Evolutionary conservation across 257 asterid species (phyloP), one percentile per base, ranked within the genome.

Genomic region (Eustoma russellianum): DNA sequence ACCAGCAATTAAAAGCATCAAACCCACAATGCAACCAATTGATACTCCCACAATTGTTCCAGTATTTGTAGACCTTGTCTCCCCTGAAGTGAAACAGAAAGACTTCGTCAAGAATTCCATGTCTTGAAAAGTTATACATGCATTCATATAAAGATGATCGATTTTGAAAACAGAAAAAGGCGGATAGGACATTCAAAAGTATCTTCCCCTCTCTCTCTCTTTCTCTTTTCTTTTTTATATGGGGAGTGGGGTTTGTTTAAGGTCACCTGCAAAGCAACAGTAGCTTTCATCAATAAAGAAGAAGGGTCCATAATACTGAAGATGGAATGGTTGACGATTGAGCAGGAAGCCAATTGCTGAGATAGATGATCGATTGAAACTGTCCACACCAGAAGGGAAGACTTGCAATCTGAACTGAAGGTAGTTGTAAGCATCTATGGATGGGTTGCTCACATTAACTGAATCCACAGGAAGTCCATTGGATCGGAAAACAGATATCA

Each of bases 401-500:
- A 88, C 63, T 70, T 85, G 85, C 64, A 86, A 34, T 28, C 73
- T 59, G 54, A 77, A 45, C 63, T 69, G 75, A 41, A 85, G 79
- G 77, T 78, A 81, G 47, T 74, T 74, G 52, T 59, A 46, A 35
- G 52, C 45, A 65, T 80, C 77, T 43, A 85, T 48, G 5, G 63
- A 57, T 50, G 92, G 88, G 62, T 72, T 64, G 18, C 71, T 76
- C 3, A 79, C 50, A 69, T 65, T 63, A 50, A 88, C 61, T 7
- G 94, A 72, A 53, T 80, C 85, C 65, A 88, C 87, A n/a, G 92
- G 87, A 61, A 85, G 60, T 46, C 83, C 88, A 18, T 38, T 53
- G 63, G 80, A 63, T 62, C 55, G 70, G 24, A 86, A 74, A 8
- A 45, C 60, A 33, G 67, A n/a, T 73, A 76, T 80, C 63, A 88